These are phyloP conservation scores for Sanguinoderma infundibulare DNA, from an alignment of 1,284 basidiomycete genomes.

Conservation along the genomic window DNA sequence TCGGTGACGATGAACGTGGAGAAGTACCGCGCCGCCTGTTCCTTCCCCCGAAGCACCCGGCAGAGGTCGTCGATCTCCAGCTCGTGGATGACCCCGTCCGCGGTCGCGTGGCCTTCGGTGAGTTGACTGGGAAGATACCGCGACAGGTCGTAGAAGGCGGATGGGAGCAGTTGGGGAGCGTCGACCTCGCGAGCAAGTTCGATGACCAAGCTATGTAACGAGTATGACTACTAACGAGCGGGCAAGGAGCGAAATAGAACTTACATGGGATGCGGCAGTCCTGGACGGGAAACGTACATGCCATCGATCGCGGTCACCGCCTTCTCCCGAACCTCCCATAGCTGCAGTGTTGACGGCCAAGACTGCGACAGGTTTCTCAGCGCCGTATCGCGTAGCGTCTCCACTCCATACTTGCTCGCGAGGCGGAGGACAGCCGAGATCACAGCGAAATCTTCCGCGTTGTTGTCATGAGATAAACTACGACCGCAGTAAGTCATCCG, in stretches of 20 bases:
- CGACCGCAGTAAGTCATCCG: background rate
- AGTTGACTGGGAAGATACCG: slow-evolving; percentile 49
- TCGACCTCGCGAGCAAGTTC: slow-evolving; percentile 46
- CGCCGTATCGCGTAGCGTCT: slow-evolving; percentile 56
- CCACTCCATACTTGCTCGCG: slow-evolving; percentile 62
- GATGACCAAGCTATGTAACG: slow-evolving; percentile 44
- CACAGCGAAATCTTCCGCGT: slow-evolving; percentile 49
- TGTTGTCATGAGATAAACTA: slow-evolving; percentile 40
- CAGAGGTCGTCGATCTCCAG: slow-evolving; percentile 60
- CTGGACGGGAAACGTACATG: slow-evolving; percentile 56
- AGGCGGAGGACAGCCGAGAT: slow-evolving; percentile 64
- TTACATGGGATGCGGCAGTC: slow-evolving; percentile 69
- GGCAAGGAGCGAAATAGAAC: slow-evolving; percentile 23
- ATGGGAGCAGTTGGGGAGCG: slow-evolving; percentile 44
- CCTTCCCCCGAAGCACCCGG: slow-evolving; percentile 64
- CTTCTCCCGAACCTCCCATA: slow-evolving; percentile 69
- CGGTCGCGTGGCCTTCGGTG: slow-evolving; percentile 37
- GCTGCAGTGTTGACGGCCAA: slow-evolving; percentile 62
- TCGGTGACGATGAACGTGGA: slow-evolving; percentile 75
- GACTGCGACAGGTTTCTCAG: slow-evolving; percentile 50
- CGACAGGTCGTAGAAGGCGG: slow-evolving; percentile 58
- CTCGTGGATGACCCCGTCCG: slow-evolving; percentile 31
- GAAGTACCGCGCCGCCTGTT: slow-evolving; percentile 70
- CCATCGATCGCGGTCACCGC: slow-evolving; percentile 50
- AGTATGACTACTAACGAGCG: slow-evolving; percentile 34